Evolutionary conservation across 2,329 filamentous ascomycete genomes (phyloP), one percentile per base, ranked within the genome.

Genomic region (Ophiostoma ulmi): DNA sequence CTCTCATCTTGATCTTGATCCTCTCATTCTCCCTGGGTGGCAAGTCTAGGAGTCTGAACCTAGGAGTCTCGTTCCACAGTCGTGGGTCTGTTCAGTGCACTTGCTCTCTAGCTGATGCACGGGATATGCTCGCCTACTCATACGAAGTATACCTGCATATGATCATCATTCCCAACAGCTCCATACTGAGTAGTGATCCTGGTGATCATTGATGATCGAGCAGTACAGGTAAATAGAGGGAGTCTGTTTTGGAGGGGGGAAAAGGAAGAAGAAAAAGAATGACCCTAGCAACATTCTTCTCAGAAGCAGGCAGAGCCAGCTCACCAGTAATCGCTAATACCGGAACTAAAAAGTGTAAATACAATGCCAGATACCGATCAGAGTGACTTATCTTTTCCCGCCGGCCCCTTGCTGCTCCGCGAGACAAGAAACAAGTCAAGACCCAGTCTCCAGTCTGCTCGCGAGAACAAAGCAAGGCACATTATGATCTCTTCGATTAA

Each of bases 351-450:
- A 48, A 48, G 20, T 48, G 20, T 17, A 48, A 48, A 48, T 6
- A 48, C 44, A 48, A 48, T 26, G 26, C n/a, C 52, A 58, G n/a
- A 58, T 58, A 58, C 52, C 52, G 52, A 58, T 58, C 52, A 44
- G 44, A 58, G 52, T 22, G 48, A 55, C 26, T 55, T 22, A n/a
- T 22, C 52, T 58, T 58, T n/a, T 58, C 52, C 14, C 52, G n/a
- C 22, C n/a, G 52, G 7, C 52, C 44, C 52, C 52, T 58, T 58
- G 52, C 52, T 58, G n/a, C 52, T 58, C 52, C 52, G 52, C 52
- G 52, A 58, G 52, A 58, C 52, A 58, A 17, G 1, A 58, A 22
- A 26, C 52, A 58, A 26, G 6, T 17, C 44, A 20, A 4, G 31
- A 31, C 31, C 44, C 7, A 20, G 44, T 20, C 44, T 31, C 44